Evolutionary conservation across 2,329 filamentous ascomycete species (phyloP).

Genomic region (Pestalotiopsis sp.): DNA sequence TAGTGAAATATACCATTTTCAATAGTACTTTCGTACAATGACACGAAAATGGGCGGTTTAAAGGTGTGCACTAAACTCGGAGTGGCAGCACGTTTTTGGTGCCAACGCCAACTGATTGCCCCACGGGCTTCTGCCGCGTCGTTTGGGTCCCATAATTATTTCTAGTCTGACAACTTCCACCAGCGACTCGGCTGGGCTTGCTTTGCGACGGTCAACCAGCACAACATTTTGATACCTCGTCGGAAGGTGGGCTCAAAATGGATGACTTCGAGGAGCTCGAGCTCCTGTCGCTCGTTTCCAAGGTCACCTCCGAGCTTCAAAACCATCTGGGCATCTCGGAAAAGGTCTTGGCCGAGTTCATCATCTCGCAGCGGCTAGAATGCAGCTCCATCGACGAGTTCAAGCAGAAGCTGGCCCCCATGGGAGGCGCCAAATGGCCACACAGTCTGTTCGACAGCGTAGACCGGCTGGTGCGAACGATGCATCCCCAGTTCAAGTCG

Average conservation of each 20-base stretch:
- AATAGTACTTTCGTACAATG: neutral
- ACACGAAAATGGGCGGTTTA: neutral
- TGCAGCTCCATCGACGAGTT: constrained; percentile 73
- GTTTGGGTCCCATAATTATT: neutral
- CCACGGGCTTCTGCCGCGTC: neutral
- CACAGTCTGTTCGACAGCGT: constrained; percentile 87
- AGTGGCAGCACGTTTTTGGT: neutral
- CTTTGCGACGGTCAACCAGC: neutral
- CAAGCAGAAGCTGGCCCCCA: constrained; percentile 71
- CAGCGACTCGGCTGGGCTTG: neutral
- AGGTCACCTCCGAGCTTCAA: constrained; percentile 90
- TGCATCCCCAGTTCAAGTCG: constrained; percentile 87
- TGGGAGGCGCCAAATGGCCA: constrained; percentile 82
- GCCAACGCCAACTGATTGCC: neutral
- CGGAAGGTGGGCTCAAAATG: constrained; percentile 54
- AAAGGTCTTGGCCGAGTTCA: constrained; percentile 94
- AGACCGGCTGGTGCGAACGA: constrained; percentile 82
- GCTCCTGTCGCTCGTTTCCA: constrained; percentile 89
- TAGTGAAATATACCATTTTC: no score
- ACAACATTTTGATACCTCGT: neutral
- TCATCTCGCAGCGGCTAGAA: constrained; percentile 87
- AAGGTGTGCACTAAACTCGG: neutral
- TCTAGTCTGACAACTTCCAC: neutral
- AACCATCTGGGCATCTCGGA: constrained; percentile 92
- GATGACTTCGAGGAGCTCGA: constrained; percentile 92